Percentiles rank a stretch among this genome's conserved stretches.
Evolutionary conservation across 2,329 filamentous ascomycete genomes (phyloP).

Genomic region (Lasiodiplodia hormozganensis): DNA sequence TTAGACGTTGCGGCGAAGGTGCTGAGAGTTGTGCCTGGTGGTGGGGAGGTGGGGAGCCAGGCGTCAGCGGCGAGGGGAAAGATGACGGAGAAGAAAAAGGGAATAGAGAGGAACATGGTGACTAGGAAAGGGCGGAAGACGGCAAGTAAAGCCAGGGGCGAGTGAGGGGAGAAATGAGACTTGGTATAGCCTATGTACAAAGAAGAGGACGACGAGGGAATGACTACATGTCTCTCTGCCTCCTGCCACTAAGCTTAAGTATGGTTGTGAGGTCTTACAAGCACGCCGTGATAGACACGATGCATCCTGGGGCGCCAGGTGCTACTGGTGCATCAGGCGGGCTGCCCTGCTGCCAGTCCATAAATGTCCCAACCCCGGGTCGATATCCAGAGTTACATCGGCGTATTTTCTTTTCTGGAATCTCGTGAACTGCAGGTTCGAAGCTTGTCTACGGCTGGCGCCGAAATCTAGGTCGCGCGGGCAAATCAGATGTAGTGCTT

Average conservation of each 20-base stretch:
- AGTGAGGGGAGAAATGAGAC: neutral
- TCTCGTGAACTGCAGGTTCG: neutral
- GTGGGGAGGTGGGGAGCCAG: slow-evolving; percentile 21
- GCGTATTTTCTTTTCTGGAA: neutral
- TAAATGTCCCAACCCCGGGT: neutral
- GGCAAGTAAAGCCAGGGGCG: too few relatives aligned
- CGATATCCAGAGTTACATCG: neutral
- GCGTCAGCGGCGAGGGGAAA: neutral
- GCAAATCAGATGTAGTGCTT: neutral
- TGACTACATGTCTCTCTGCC: too few relatives aligned
- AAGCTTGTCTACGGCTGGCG: neutral
- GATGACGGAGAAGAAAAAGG: neutral
- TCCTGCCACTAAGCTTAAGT: neutral
- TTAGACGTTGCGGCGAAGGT: slow-evolving; percentile 39
- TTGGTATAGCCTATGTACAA: neutral
- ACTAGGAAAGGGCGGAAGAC: neutral
- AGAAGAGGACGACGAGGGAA: neutral
- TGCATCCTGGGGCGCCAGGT: neutral
- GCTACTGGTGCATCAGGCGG: neutral
- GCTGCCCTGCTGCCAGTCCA: neutral
- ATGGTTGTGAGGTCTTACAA: neutral
- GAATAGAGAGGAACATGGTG: neutral
- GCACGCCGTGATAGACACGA: neutral
- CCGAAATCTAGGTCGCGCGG: neutral
- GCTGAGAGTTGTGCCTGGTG: neutral